Percentiles rank a stretch among this genome's conserved stretches.
Evolutionary conservation across 495 filamentous ascomycete species (phyloP).

Genomic region (Geoglossum glabrum): DNA sequence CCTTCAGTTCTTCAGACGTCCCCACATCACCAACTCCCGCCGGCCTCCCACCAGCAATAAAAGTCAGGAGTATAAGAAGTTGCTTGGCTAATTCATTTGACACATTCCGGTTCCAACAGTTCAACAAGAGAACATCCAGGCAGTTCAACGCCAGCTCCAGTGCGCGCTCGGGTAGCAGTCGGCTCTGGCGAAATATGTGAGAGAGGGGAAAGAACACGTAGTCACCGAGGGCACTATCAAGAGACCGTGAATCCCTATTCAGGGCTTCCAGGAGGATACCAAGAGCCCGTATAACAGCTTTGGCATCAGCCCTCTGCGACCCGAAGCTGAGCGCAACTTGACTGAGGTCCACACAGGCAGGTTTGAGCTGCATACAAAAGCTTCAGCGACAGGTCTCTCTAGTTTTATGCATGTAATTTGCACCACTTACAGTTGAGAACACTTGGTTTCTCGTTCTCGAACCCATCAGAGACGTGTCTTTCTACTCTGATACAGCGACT

Average conservation of each 20-base stretch:
- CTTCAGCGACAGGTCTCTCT: not conserved
- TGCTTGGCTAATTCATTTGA: conserved; percentile 55
- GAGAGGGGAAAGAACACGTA: conserved; percentile 89
- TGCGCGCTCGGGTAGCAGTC: conserved; percentile 47
- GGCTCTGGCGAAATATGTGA: conserved; percentile 60
- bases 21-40: conserved; percentile 10
- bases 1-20: conserved; percentile 42
- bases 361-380: conserved; percentile 35
- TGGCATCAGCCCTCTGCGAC: conserved; percentile 29
- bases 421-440: not conserved
- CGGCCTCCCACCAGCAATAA: conserved; percentile 49
- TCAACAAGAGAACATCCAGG: conserved; percentile 44
- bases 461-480: no score
- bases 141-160: conserved; percentile 59
- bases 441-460: not conserved
- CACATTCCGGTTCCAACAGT: conserved; percentile 57
- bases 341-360: conserved; percentile 59
- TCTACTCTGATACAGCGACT: no score
- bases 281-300: conserved; percentile 33
- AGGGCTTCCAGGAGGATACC: conserved; percentile 33
- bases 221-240: conserved; percentile 73
- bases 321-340: conserved; percentile 42
- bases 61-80: conserved; percentile 64
- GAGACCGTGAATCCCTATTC: conserved; percentile 26
- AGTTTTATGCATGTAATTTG: not conserved